Evolutionary conservation across 768 basidiomycete species (phyloP), one percentile per base, ranked within the genome.

Genomic region (Mycena crocata): DNA sequence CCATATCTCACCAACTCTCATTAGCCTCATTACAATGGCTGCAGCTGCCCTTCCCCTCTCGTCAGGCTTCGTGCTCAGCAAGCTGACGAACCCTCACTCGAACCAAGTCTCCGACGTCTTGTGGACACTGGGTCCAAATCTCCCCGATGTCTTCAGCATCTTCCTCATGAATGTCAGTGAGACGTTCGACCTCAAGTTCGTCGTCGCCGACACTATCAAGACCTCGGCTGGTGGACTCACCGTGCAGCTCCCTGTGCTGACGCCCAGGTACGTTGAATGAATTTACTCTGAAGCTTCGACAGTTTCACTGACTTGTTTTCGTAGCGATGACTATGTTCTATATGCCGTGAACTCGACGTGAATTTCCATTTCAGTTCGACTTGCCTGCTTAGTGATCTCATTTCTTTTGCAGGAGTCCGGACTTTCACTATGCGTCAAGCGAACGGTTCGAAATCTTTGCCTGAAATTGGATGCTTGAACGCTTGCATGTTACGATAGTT

Each of bases 141-240:
- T 68, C 40, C 64, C 70, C 4, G 57, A 64, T 5, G 50, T 55
- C 26, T 72, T 62, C 58, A 68, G 34, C 24, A 24, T 69, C n/a
- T 67, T 72, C 59, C 70, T 71, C 9, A 71, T 71, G 70, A 71
- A 71, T 40, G 68, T 71, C 31, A 63, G 56, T 26, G 62, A 64
- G 34, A 58, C 61, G 15, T 71, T 71, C 58, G 70, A 71, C 31
- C 59, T 71, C 30, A 68, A 71, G 34, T 62, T 51, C 9, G 68
- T 67, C 60, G 62, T 71, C n/a, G 70, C 66, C 28, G 48, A 50
- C 10, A 49, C 40, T 8, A 49, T 71, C n/a, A 49, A 68, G 44
- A 52, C 66, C 6, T 45, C 28, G 24, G 63, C 67, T 8, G 58
- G 66, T 31, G 56, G 48, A 3, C 31, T 62, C 32, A 28, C 35